These are phyloP conservation scores for Scytalidium lignicola DNA, from an alignment of 2,329 filamentous ascomycete genomes.

Conservation along the genomic window DNA sequence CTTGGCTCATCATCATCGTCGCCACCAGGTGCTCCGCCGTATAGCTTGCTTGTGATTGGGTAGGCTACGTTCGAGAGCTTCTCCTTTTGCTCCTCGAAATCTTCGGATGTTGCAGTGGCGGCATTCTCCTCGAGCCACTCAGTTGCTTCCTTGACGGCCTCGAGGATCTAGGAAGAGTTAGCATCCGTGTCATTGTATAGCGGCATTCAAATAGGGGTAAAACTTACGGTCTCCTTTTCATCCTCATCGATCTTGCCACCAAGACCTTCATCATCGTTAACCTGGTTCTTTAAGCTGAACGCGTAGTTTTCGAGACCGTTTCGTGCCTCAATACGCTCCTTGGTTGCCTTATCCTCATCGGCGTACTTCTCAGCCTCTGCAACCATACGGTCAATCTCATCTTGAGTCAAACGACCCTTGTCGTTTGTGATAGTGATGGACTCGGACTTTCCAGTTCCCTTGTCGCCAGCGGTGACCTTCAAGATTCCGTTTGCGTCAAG, in stretches of 20 bases:
- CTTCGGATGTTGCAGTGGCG: constrained; percentile 77
- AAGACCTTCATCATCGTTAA: constrained; percentile 92
- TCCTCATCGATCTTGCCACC: constrained; percentile 98
- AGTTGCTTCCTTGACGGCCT: constrained; percentile 92
- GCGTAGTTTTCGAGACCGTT: constrained; percentile 99
- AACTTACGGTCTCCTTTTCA: constrained; percentile 87
- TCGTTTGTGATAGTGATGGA: constrained; percentile 99
- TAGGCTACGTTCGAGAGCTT: constrained; percentile 95
- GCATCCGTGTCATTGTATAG: background rate
- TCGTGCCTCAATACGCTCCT: constrained; percentile 92
- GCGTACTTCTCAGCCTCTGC: constrained; percentile 97
- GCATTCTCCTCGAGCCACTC: constrained; percentile 98
- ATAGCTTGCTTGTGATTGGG: constrained; percentile 98
- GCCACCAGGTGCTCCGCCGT: constrained; percentile 59
- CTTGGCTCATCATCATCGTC: constrained; percentile 66
- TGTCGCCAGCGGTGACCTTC: constrained; percentile 92
- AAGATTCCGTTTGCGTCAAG: constrained; percentile 98
- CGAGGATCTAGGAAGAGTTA: constrained; percentile 59
- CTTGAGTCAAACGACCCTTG: constrained; percentile 92
- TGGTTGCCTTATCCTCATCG: constrained; percentile 97
- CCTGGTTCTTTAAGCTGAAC: constrained; percentile 98
- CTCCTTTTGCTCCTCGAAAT: constrained; percentile 99
- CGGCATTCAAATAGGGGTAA: background rate
- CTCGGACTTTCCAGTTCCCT: constrained; percentile 96
- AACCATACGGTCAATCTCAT: constrained; percentile 99